Conservation (phyloP, 1,284 basidiomycete genomes). For the Pascua guehoae region DNA sequence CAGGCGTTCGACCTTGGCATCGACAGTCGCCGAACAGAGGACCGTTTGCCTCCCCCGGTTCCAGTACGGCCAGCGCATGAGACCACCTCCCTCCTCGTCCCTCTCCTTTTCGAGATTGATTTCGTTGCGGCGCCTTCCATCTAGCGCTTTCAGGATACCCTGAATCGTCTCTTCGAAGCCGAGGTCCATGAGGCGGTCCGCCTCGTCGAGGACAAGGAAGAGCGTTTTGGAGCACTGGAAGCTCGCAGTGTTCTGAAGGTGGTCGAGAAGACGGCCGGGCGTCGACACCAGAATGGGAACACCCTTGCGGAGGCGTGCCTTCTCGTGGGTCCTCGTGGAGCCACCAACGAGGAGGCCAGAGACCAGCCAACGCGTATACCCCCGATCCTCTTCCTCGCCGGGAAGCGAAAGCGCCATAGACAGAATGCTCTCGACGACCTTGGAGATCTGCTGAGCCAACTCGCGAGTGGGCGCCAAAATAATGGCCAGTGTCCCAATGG, state of each 20-base stretch:
- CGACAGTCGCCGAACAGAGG: constrained; percentile 93
- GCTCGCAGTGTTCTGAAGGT: constrained; percentile 75
- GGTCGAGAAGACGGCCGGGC: constrained; percentile 67
- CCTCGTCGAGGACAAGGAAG: constrained; percentile 96
- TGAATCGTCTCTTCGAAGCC: constrained; percentile 63
- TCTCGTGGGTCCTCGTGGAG: constrained; percentile 67
- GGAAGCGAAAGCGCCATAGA: constrained; percentile 62
- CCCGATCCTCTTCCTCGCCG: constrained; percentile 40
- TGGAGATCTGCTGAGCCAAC: constrained; percentile 92
- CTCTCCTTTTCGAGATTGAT: constrained; percentile 68
- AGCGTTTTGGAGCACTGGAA: constrained; percentile 90
- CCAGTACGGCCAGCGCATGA: constrained; percentile 61
- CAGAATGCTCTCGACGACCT: constrained; percentile 63
- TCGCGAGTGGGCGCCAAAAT: constrained; percentile 89
- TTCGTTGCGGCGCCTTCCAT: constrained; percentile 70
- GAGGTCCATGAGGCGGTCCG: constrained; percentile 78
- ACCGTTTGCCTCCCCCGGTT: constrained; percentile 69
- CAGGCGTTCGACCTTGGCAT: constrained; percentile 89
- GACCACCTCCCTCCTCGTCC: constrained; percentile 53
- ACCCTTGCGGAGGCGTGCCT: constrained; percentile 67
- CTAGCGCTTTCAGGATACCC: constrained; percentile 80
- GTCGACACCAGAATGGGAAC: constrained; percentile 69
- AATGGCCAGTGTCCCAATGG: constrained; percentile 85
- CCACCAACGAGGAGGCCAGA: constrained; percentile 86
- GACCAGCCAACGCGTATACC: constrained; percentile 86